Conservation (phyloP, 1,284 basidiomycete species). For the Cryptococcus deneoformans region DNA sequence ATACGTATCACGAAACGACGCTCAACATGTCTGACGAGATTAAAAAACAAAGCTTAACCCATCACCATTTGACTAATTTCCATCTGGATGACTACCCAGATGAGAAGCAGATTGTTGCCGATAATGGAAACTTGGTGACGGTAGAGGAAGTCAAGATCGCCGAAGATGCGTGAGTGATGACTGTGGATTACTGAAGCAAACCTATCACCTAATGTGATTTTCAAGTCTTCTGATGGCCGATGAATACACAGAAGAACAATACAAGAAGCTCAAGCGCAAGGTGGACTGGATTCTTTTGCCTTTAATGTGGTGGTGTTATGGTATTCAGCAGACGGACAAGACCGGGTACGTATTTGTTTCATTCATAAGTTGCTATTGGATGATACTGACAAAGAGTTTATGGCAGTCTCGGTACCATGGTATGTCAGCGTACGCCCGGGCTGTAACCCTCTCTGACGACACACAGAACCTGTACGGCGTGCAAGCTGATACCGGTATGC, state of each 20-base stretch:
- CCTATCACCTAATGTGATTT: too few relatives aligned
- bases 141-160: slow-evolving; percentile 15
- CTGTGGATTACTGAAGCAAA: background rate
- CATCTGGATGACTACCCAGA: slow-evolving; percentile 1
- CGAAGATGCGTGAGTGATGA: slow-evolving; percentile 13
- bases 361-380: slow-evolving; percentile 5
- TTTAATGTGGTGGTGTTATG: slow-evolving; percentile 38
- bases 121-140: slow-evolving; percentile 11
- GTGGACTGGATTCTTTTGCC: slow-evolving; percentile 31
- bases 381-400: background rate
- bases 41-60: too few relatives aligned
- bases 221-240: slow-evolving; percentile 44
- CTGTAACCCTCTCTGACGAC: slow-evolving; percentile 1
- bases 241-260: slow-evolving; percentile 25
- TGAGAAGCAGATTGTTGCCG: slow-evolving; percentile 9
- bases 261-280: slow-evolving; percentile 28
- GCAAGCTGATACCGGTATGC: slow-evolving; percentile 29
- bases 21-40: background rate
- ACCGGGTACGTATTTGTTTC: slow-evolving; percentile 8
- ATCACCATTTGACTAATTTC: slow-evolving; percentile 5
- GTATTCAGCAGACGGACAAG: slow-evolving; percentile 40
- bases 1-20: too few relatives aligned
- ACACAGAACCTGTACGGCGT: slow-evolving; percentile 38
- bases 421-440: background rate
- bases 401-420: slow-evolving; percentile 16